Evolutionary conservation across 768 basidiomycete genomes (phyloP), one percentile per base, ranked within the genome.

Genomic region (Paxillus involutus): DNA sequence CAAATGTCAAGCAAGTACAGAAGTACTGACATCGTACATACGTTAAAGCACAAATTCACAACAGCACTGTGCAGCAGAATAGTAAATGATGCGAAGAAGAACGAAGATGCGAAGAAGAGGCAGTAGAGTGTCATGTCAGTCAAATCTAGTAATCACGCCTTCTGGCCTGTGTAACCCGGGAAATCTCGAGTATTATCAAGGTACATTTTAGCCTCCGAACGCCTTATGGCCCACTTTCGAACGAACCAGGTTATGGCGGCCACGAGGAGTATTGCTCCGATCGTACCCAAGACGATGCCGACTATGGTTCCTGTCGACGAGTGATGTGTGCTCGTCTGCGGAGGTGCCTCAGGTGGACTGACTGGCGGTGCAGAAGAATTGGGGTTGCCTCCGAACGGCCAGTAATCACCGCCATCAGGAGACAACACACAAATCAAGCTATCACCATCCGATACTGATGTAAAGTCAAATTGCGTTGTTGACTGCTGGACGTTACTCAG

Each of bases 331-430:
- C 56, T 47, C 29, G 66, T 44, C 32, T 52, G 33, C 21, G 46
- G 41, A n/a, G 52, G 10, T 30, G 58, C 11, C 36, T 57, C 42
- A 1, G 69, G 58, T 24, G 62, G 57, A 40, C 47, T 50, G 24
- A 57, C 30, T 0, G 66, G 56, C 26, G 65, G 64, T 35, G 63
- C 62, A 29, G 63, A 70, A 9, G 59, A 56, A 30, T 30, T 32
- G 6, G 82, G 83, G 49, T 80, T 80, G 1, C 74, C 74, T 14
- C 83, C 85, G 53, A 80, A 86, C 0, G 89, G 89, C 89, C 89
- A 90, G 62, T 77, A 87, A 65, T 83, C 78, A 12, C 88, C 88
- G 29, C 82, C 83, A 35, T 75, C 68, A 1, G 88, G 88, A 29
- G 88, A 86, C 12, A 81, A 58, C 49, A 91, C 80, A 58, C 89